Conservation (phyloP, 2,329 filamentous ascomycete species). For the Ceratocystis variospora region DNA sequence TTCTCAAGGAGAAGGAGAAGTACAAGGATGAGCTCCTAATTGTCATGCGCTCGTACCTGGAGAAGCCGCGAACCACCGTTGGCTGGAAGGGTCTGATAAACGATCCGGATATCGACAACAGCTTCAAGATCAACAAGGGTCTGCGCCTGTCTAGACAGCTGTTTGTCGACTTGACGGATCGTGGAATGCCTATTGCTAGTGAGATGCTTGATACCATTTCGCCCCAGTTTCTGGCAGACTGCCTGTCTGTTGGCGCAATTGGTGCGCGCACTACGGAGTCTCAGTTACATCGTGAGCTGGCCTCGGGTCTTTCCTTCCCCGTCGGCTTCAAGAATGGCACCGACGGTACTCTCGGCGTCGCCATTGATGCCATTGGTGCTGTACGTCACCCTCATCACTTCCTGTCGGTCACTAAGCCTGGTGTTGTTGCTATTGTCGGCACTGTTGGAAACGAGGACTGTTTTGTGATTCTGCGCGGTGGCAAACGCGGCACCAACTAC, state of each 20-base stretch:
- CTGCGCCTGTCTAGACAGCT: conserved; percentile 73
- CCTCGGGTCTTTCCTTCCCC: conserved; percentile 87
- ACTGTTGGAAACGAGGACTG: conserved; percentile 93
- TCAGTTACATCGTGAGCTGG: conserved; percentile 87
- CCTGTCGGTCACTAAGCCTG: conserved; percentile 92
- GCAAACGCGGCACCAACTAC: conserved; percentile 88
- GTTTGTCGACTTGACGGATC: conserved; percentile 80
- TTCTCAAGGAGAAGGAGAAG: conserved; percentile 72
- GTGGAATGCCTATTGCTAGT: conserved; percentile 89
- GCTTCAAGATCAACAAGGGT: conserved; percentile 98
- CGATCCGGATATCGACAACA: conserved; percentile 95
- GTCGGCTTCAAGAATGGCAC: conserved; percentile 99
- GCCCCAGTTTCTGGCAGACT: conserved; percentile 87
- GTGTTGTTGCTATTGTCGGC: conserved; percentile 85
- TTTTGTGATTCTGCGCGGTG: conserved; percentile 89
- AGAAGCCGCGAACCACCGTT: conserved; percentile 95
- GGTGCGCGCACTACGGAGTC: conserved; percentile 95
- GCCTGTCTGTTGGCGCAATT: conserved; percentile 82
- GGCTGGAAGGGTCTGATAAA: conserved; percentile 99
- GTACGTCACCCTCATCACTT: conserved; percentile 91
- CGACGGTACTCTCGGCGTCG: conserved; percentile 75
- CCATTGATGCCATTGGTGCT: conserved; percentile 89
- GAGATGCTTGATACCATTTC: conserved; percentile 99
- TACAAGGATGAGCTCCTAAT: conserved; percentile 82
- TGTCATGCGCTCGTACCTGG: conserved; percentile 95